Evolutionary conservation across 306 rosid genomes (phyloP).

Genomic region (Vigna unguiculata): DNA sequence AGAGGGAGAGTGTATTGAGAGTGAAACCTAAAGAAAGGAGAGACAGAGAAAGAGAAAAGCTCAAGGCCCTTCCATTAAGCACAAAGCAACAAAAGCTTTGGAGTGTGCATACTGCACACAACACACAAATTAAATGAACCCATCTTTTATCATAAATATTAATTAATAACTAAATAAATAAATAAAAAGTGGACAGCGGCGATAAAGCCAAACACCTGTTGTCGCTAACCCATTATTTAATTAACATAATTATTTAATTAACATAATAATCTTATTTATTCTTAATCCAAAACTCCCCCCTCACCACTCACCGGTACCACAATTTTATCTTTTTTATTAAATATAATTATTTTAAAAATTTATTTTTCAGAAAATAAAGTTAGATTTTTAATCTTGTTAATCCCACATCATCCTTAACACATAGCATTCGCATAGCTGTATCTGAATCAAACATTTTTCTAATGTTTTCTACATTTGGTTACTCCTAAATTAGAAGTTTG

Average conservation of each 20-base stretch:
- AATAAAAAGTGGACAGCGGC: constrained; percentile 34
- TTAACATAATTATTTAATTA: neutral
- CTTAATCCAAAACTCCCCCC: too few species aligned
- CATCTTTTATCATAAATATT: neutral
- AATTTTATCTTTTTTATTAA: too few species aligned
- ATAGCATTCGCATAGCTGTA: neutral
- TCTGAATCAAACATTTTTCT: neutral
- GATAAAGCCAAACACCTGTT: constrained; percentile 38
- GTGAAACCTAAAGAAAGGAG: constrained; percentile 40
- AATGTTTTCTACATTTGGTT: neutral
- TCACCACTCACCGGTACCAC: too few species aligned
- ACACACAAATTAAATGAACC: constrained; percentile 45
- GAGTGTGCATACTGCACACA: constrained; percentile 48
- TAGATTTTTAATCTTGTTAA: too few species aligned
- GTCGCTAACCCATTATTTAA: neutral
- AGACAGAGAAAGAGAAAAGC: constrained; percentile 33
- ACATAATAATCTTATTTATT: too few species aligned
- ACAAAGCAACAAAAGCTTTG: constrained; percentile 73
- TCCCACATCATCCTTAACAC: too few species aligned
- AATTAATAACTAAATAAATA: neutral
- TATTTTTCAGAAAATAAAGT: too few species aligned
- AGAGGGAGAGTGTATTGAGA: neutral
- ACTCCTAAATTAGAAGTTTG: neutral
- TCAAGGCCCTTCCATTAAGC: constrained; percentile 83
- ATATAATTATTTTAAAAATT: too few species aligned